Evolutionary conservation across 768 basidiomycete genomes (phyloP), one percentile per base, ranked within the genome.

Genomic region (Xerocomellus chrysenteron): DNA sequence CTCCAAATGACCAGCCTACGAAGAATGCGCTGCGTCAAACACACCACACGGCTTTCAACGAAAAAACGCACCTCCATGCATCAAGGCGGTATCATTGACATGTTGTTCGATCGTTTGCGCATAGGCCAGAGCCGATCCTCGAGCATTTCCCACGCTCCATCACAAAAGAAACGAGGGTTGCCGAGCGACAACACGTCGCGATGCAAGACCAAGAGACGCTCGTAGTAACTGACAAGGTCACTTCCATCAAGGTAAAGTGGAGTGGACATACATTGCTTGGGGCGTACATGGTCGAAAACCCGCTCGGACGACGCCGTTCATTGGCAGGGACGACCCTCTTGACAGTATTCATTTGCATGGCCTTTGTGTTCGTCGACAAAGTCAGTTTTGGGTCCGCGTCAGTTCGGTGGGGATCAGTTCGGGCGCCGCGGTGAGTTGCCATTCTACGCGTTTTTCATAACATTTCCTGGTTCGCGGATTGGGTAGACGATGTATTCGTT

Each of bases 1-100:
- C 88, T 13, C 88, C 88, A 59, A 91, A 87, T 2, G 88, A 91
- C 88, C 88, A 91, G 0, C 88, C 88, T 90, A 52, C 2, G 21
- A 5, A 32, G 2, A 32, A 19, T 3, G 6, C 36, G 2, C 11
- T 9, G 28, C 2, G 36, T 54, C 7, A 56, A 40, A 33, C 5
- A 32, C 39, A 46, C 24, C 24, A 52, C 21, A 24, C 17, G 5
- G 2, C 40, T 5, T 24, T 0, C 5, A 12, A 52, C 6, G 17
- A 50, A 33, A 30, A 21, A 6, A n/a, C 76, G 51, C 57, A 85
- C 88, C 88, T 67, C 87, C 87, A 2, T 89, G 64, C 0, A 87
- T 67, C 14, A 87, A 60, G 5, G 39, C 17, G 1, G 76, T 73
- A 5, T 74, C 78, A 7, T 66, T 50, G 4, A 69, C 67, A 14